phyloP scores from a whole-genome alignment of 257 asterid species.

The Solanum corneliomulleri region DNA sequence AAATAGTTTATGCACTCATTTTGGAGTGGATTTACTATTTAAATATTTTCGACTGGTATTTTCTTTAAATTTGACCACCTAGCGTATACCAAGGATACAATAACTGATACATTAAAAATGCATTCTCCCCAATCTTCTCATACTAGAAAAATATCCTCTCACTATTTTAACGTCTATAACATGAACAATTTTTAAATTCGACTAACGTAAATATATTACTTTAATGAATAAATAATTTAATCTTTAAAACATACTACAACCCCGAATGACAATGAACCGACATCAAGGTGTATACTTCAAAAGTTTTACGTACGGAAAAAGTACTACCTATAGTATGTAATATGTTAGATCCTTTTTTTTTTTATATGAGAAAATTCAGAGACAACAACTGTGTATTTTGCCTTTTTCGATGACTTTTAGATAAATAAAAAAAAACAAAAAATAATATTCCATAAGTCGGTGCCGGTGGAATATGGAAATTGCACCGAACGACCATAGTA shows the following conservation, averaged over 20 bases:
- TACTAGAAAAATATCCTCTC: too few relatives aligned
- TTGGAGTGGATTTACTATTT: too few relatives aligned
- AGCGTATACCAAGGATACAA: too few relatives aligned
- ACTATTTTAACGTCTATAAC: too few relatives aligned
- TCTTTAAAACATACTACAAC: not conserved
- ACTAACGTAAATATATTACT: not conserved
- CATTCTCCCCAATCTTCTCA: too few relatives aligned
- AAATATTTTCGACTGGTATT: too few relatives aligned
- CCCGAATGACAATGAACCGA: too few relatives aligned
- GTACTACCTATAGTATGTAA: not conserved
- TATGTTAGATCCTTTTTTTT: not conserved
- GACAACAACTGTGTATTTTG: not conserved
- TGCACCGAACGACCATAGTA: not conserved
- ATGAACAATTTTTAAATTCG: too few relatives aligned
- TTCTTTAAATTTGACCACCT: too few relatives aligned
- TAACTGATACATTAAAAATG: too few relatives aligned
- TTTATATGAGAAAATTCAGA: not conserved
- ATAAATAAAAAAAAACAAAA: not conserved
- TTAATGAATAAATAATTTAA: too few relatives aligned
- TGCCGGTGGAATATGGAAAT: not conserved
- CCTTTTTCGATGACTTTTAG: not conserved
- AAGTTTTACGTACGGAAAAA: not conserved
- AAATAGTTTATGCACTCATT: too few relatives aligned
- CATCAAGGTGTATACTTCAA: not conserved
- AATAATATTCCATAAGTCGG: not conserved